Percentiles rank a stretch among this genome's conserved stretches.
Evolutionary conservation across 2,329 filamentous ascomycete species (phyloP).

Genomic region (Pestalotiopsis sp.): DNA sequence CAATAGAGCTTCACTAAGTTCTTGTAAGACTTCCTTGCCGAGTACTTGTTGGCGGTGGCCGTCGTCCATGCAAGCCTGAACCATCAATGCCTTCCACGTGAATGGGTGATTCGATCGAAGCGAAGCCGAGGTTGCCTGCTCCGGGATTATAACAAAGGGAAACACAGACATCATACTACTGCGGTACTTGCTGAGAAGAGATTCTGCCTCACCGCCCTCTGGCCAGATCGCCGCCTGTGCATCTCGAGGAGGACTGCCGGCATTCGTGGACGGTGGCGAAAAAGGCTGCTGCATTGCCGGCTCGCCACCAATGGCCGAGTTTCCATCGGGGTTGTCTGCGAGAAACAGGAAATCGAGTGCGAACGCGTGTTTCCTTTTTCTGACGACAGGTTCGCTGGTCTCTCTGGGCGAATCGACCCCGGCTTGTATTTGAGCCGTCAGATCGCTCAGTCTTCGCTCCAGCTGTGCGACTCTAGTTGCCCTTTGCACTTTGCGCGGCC

Average conservation of each 20-base stretch:
- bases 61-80: conserved; percentile 43
- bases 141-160: conserved; percentile 45
- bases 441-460: not conserved
- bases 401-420: not conserved
- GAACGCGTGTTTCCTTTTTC: not conserved
- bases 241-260: not conserved
- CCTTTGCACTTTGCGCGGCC: not conserved
- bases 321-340: not conserved
- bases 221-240: conserved; percentile 1
- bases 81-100: conserved; percentile 52
- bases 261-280: not conserved
- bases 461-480: not conserved
- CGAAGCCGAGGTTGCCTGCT: conserved; percentile 36
- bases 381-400: not conserved
- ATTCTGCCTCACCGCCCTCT: conserved; percentile 35
- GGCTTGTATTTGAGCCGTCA: not conserved
- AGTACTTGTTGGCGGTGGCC: conserved; percentile 44
- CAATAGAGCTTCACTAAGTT: conserved; percentile 41
- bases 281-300: not conserved
- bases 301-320: not conserved
- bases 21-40: conserved; percentile 44
- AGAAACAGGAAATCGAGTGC: not conserved
- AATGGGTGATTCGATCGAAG: conserved; percentile 44
- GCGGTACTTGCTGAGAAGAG: conserved; percentile 42
- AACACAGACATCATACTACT: conserved; percentile 42